These are phyloP conservation scores for Anthoceros angustus DNA, from an alignment of 225 moss, liverwort and hornwort species.

Conservation along the genomic window DNA sequence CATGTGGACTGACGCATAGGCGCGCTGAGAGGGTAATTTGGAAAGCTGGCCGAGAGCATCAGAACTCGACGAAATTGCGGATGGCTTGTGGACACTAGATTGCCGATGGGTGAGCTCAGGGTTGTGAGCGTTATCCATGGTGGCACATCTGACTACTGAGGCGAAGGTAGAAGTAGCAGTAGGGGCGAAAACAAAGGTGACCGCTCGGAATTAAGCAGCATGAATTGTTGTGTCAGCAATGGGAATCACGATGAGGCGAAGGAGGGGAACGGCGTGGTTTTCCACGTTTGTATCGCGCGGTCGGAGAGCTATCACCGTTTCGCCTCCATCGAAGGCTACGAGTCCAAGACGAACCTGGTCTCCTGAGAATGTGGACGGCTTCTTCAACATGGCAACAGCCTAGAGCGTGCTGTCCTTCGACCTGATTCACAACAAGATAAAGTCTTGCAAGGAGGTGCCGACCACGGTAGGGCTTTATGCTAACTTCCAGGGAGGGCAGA, in stretches of 20 bases:
- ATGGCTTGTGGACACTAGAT: too few relatives aligned
- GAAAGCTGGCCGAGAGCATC: too few relatives aligned
- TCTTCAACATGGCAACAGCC: conserved; percentile 96
- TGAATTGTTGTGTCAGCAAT: conserved; percentile 3
- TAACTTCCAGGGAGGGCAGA: conserved; percentile 73
- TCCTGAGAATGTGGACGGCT: conserved; percentile 51
- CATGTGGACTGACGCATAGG: too few relatives aligned
- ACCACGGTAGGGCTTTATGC: conserved; percentile 78
- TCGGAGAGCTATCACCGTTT: conserved; percentile 65
- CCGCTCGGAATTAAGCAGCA: too few relatives aligned
- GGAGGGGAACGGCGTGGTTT: not conserved
- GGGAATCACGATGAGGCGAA: conserved; percentile 2
- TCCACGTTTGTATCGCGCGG: too few relatives aligned
- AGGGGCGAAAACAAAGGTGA: too few relatives aligned
- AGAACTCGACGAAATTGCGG: too few relatives aligned
- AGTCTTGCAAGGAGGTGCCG: conserved; percentile 76
- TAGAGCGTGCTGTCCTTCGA: conserved; percentile 93
- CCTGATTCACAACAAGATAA: conserved; percentile 88
- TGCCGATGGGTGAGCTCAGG: too few relatives aligned
- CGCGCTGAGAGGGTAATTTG: too few relatives aligned
- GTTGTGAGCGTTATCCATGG: too few relatives aligned
- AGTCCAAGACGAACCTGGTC: conserved; percentile 65
- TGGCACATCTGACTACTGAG: too few relatives aligned
- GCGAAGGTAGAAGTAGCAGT: too few relatives aligned
- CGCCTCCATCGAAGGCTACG: conserved; percentile 84